A percentile compares a stretch with the other conserved stretches of the same genome.
These are phyloP conservation scores for Corymbia citriodora DNA, from an alignment of 441 rosid genomes.

Conservation along the genomic window DNA sequence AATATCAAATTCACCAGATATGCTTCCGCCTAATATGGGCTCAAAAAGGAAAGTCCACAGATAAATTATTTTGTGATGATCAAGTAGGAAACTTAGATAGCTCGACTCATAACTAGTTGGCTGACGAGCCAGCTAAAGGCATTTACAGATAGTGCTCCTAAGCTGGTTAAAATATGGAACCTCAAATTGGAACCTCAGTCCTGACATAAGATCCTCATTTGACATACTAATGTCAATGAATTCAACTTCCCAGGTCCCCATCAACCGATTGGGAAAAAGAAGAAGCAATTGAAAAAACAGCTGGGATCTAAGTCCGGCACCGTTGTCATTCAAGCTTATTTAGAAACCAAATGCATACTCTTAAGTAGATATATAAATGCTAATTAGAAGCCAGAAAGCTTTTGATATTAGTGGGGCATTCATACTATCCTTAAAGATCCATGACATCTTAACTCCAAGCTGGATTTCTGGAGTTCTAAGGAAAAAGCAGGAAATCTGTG, in stretches of 20 bases:
- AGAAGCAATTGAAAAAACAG: not conserved
- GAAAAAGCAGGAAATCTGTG: not conserved
- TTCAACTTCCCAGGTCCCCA: not conserved
- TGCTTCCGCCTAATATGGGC: not conserved
- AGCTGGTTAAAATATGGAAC: not conserved
- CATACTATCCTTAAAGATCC: not conserved
- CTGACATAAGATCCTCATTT: not conserved
- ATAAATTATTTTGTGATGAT: not conserved
- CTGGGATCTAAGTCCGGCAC: not conserved
- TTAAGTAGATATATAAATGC: not conserved
- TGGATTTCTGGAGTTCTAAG: not conserved
- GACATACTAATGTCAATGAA: not conserved
- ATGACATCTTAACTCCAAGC: not conserved
- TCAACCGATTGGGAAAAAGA: not conserved
- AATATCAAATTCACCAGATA: not conserved
- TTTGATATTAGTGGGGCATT: not conserved
- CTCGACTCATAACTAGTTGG: not conserved
- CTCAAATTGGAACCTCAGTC: not conserved
- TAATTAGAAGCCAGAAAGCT: not conserved
- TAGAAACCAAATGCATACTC: not conserved
- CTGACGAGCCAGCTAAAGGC: not conserved
- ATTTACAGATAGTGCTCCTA: not conserved
- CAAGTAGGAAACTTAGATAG: not conserved
- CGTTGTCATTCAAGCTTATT: not conserved
- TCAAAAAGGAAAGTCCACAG: not conserved